Evolutionary conservation across 176 grass and related monocot genomes (phyloP), one percentile per base, ranked within the genome.

Genomic region (Areca catechu): DNA sequence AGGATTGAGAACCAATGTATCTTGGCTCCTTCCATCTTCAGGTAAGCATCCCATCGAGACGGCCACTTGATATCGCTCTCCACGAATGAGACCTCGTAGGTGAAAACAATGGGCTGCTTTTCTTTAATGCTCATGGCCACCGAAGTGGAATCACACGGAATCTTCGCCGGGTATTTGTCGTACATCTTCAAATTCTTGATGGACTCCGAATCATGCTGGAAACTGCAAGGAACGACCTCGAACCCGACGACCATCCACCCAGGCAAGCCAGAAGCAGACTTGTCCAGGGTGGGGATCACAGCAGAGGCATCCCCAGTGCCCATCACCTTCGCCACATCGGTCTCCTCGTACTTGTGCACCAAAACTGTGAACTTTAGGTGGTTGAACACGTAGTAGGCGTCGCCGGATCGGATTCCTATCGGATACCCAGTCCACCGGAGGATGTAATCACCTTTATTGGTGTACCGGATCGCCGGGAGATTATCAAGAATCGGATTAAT

Each of bases 11-110:
- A 81, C 78, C 78, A 81, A 58, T 81, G 78, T 3, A 81, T 71
- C 71, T 81, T 81, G 6, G 78, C 78, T 16, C 78, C 78, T 61
- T 81, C 78, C 78, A 81, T 81, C 67, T 81, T 81, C 30, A 81
- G 37, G 37, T 81, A 81, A 9, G 78, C 78, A 53, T 81, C 78
- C 78, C 78, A 81, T 5, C 78, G 64, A 30, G 78, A 81, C 0
- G 78, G 78, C 78, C 78, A 81, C n/a, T 75, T 68, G 57, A 81
- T 75, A 16, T 71, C 71, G 15, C 78, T 81, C 63, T 81, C 78
- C 19, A 81, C 60, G 21, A 81, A 81, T 0, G 65, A 56, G n/a
- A 81, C 78, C 66, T 81, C 78, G 3, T 81, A 81, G 12, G 78
- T 81, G 71, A 69, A 81, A 2, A 64, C 65, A 19, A 81, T 37